Evolutionary conservation across 2,329 filamentous ascomycete species (phyloP).

Genomic region (Paecilomyces dactylethromorphus): DNA sequence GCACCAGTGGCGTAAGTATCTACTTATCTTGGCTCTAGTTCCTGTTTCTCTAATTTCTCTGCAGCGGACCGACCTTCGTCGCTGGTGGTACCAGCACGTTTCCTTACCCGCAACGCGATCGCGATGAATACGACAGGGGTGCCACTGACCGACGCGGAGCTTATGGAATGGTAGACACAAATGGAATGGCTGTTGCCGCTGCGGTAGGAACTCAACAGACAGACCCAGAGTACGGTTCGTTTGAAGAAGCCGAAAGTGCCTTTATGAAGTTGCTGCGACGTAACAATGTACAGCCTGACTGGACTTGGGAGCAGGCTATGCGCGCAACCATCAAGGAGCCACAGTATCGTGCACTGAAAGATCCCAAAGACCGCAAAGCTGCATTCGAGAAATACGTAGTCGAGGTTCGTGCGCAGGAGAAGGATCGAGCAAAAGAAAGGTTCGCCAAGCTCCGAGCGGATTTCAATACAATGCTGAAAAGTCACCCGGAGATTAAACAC

Average conservation of each 20-base stretch:
- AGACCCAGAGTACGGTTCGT: conserved; percentile 70
- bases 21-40: conserved; percentile 1
- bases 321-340: conserved; percentile 80
- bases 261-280: conserved; percentile 87
- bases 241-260: conserved; percentile 85
- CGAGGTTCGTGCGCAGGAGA: conserved; percentile 85
- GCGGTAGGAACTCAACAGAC: conserved; percentile 36
- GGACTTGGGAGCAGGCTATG: conserved; percentile 87
- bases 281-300: conserved; percentile 80
- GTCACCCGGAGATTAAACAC: conserved; percentile 93
- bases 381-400: conserved; percentile 94
- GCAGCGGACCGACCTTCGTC: conserved; percentile 49
- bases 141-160: conserved; percentile 42
- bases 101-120: conserved; percentile 40
- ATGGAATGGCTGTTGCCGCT: conserved; percentile 29
- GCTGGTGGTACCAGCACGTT: conserved; percentile 49
- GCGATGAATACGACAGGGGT: conserved; percentile 42
- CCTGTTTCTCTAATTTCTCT: conserved; percentile 31
- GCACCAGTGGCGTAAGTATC: conserved; percentile 41
- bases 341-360: conserved; percentile 87
- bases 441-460: conserved; percentile 85
- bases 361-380: conserved; percentile 80
- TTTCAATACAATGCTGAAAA: conserved; percentile 92
- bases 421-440: conserved; percentile 88
- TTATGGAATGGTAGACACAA: conserved; percentile 36